Evolutionary conservation across 352 stramenopile species (phyloP), one percentile per base, ranked within the genome.

Genomic region (Elongisporangium senticosum): DNA sequence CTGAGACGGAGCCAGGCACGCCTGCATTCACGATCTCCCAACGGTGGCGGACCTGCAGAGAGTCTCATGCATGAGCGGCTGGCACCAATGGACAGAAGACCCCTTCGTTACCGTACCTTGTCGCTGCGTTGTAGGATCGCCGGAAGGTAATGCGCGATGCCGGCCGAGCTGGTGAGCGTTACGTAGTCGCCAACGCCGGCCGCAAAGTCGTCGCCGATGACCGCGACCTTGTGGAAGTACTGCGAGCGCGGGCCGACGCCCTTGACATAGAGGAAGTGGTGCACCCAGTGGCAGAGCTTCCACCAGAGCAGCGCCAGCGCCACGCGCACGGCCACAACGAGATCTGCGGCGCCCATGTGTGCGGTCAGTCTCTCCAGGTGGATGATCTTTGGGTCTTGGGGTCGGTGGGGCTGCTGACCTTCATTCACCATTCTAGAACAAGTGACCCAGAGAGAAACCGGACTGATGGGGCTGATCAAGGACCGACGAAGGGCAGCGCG

Each of bases 181-280:
- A 95, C 64, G 58, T 87, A 90, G 65, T 95, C 85, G 53, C 85
- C 83, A 28, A 91, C 59, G 3, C 83, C 85, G 3, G 85, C 83
- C 33, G 83, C 85, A 60, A 95, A 95, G 65, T 90, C 85, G 58
- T 95, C 85, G 37, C 83, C 85, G 59, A 95, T 86, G 58, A 95
- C 65, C 55, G 93, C 79, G 47, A 87, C 69, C 61, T 95, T 95
- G 68, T 95, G 85, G 53, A 83, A 81, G 56, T 85, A 95, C 63
- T 95, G 67, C 51, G 55, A 77, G 17, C 72, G 53, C 17, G 73
- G 75, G 49, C 78, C 78, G 15, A 91, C 63, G n/a, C 73, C 70
- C 4, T 74, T 62, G 26, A 83, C 67, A 52, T 71, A 57, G 23
- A 85, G 24, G 17, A 77, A 53, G 24, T 75, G 62, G 26, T 78